Conservation (phyloP, 495 filamentous ascomycete species). For the Trichoderma reesei region DNA sequence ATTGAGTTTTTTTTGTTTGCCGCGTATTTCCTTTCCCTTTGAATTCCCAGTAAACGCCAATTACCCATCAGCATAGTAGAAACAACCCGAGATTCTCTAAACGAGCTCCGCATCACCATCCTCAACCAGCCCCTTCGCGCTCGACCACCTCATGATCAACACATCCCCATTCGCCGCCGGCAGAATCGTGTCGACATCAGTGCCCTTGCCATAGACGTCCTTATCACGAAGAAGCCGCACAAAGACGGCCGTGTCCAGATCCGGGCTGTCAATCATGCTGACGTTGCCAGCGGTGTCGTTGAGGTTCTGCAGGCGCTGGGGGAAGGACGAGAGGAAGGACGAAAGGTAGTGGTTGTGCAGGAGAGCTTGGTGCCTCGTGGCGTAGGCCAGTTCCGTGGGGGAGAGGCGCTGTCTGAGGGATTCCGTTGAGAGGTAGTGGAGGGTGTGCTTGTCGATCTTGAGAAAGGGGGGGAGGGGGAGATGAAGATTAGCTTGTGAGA, state of each 20-base stretch:
- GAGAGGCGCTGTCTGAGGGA: slow-evolving; percentile 49
- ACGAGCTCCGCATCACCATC: slow-evolving; percentile 75
- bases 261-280: slow-evolving; percentile 85
- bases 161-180: slow-evolving; percentile 73
- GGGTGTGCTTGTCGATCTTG: slow-evolving; percentile 60
- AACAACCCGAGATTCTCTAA: slow-evolving; percentile 31
- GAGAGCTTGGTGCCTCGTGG: slow-evolving; percentile 70
- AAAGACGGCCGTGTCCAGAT: slow-evolving; percentile 74
- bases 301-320: slow-evolving; percentile 60
- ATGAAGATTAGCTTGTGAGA: too few relatives aligned
- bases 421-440: slow-evolving; percentile 48
- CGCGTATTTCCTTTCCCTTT: background rate
- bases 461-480: background rate
- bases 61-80: background rate
- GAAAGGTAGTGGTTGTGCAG: slow-evolving; percentile 71
- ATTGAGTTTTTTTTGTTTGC: too few relatives aligned
- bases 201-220: slow-evolving; percentile 46
- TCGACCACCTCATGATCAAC: slow-evolving; percentile 79
- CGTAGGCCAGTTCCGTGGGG: slow-evolving; percentile 61
- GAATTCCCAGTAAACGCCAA: background rate
- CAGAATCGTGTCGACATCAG: slow-evolving; percentile 46
- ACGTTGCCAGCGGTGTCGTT: slow-evolving; percentile 85
- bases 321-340: slow-evolving; percentile 75
- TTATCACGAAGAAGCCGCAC: slow-evolving; percentile 58
- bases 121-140: slow-evolving; percentile 59